Evolutionary conservation across 2,329 filamentous ascomycete species (phyloP).

Genomic region (Endoconidiophora laricicola): DNA sequence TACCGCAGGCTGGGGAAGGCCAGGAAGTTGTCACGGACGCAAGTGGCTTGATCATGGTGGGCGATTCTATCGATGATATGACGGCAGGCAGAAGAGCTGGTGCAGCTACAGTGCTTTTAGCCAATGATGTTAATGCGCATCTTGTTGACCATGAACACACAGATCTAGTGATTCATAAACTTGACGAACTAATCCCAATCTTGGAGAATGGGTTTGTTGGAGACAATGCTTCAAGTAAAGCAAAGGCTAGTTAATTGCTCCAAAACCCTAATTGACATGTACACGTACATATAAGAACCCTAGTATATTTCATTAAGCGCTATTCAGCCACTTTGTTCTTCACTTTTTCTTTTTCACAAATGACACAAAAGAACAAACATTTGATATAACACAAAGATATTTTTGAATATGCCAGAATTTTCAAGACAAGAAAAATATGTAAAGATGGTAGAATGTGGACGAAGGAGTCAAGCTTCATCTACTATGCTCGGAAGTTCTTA

Average conservation of each 20-base stretch:
- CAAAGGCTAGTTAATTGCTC: not conserved
- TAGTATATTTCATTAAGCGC: not conserved
- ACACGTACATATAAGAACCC: not conserved
- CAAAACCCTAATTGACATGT: not conserved
- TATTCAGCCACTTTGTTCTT: not conserved
- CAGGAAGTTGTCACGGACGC: slow-evolving; percentile 22
- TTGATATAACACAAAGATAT: not conserved
- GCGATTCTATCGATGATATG: slow-evolving; percentile 85
- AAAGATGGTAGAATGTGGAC: not conserved
- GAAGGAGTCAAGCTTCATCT: not conserved
- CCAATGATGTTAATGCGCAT: slow-evolving; percentile 63
- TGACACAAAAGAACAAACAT: not conserved
- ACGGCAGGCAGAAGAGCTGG: slow-evolving; percentile 69
- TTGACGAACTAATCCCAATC: slow-evolving; percentile 63
- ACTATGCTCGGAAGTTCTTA: not conserved
- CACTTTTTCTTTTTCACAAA: too few relatives aligned
- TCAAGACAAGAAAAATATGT: not conserved
- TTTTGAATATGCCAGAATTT: too few relatives aligned
- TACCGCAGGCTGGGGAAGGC: slow-evolving; percentile 5
- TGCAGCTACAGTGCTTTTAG: slow-evolving; percentile 73
- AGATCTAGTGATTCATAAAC: slow-evolving; percentile 50
- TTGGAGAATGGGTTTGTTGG: slow-evolving; percentile 61
- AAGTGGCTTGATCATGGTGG: slow-evolving; percentile 44
- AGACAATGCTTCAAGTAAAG: slow-evolving; percentile 10
- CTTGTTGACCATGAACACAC: slow-evolving; percentile 58